Base-by-base conservation (phyloP, 306 rosid genomes). In the Dalbergia oliveri region DNA sequence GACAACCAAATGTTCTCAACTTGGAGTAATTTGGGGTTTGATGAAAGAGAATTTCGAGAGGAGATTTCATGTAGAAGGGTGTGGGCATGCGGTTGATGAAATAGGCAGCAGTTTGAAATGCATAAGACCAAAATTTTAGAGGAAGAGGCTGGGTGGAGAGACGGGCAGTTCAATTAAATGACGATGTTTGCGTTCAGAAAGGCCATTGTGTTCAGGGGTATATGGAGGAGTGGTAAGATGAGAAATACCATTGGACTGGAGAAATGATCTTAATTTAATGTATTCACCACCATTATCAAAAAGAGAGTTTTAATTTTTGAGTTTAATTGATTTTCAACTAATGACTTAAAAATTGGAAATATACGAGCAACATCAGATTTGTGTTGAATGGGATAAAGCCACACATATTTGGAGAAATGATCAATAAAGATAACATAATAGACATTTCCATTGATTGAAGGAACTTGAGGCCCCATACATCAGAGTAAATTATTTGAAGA, bases 381-480 rank as follows among this genome's bases (percentile, higher is more conserved):
- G 4, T 33, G 11, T 7, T 33, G 34, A 12, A 33, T 33, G 2
- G 45, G 21, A 14, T 13, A 63, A 5, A 63, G 45, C 45, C 45
- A 63, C 2, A 63, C 45, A 21, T 43, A 21, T 21, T 21, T 21
- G 47, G 45, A 33, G 8, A 63, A 63, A 1, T 13, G 21, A 33
- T 63, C 45, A 63, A 63, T 34, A 14, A 33, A 63, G 8, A 63
- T 33, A 6, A 63, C 68, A 63, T 63, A 61, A 11, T 61, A 61
- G 1, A 6, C 6, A 61, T 0, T 11, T 1, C 39, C 41, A 61
- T 61, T 61, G 9, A 59, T 59, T 59, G 37, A 59, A 19, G 9
- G 2, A 9, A 3, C 1, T 5, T 12, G 9, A 1, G 35, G 37
- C 10, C 9, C 16, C 66, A 61, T 26, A 61, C 66, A 26, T 61